Percentiles rank a stretch among this genome's conserved stretches.
phyloP scores from a whole-genome alignment of 1,284 basidiomycete genomes.

The Moesziomyces parantarcticus region DNA sequence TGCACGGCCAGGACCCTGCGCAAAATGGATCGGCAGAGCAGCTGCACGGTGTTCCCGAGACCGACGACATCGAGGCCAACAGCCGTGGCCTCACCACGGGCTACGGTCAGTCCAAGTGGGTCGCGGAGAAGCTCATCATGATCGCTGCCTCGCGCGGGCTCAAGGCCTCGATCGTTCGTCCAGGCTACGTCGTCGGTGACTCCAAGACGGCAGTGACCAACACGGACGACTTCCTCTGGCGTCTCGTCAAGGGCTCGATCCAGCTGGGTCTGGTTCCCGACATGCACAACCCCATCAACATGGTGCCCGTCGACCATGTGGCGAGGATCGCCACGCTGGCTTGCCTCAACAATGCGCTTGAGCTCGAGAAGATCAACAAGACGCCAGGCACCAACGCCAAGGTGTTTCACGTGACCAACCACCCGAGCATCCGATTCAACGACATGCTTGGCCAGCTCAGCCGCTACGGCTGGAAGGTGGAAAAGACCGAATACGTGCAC shows the following conservation, averaged over 20 bases:
- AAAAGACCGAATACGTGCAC: slow-evolving; percentile 85
- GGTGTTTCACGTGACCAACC: slow-evolving; percentile 89
- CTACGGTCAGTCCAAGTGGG: slow-evolving; percentile 99
- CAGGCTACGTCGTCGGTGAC: slow-evolving; percentile 96
- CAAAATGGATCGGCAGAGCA: slow-evolving; percentile 18
- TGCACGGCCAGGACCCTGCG: slow-evolving; percentile 41
- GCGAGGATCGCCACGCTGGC: slow-evolving; percentile 78
- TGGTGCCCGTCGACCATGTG: slow-evolving; percentile 98
- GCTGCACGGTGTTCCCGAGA: slow-evolving; percentile 80
- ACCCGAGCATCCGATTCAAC: slow-evolving; percentile 90
- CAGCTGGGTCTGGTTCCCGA: slow-evolving; percentile 95
- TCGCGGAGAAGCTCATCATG: slow-evolving; percentile 91
- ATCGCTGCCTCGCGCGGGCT: slow-evolving; percentile 89
- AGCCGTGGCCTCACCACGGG: slow-evolving; percentile 82
- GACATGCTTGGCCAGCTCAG: slow-evolving; percentile 80
- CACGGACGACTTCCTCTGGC: slow-evolving; percentile 99
- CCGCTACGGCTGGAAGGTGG: slow-evolving; percentile 83
- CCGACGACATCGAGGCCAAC: slow-evolving; percentile 90
- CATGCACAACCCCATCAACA: slow-evolving; percentile 98
- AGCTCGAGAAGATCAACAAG: slow-evolving; percentile 66
- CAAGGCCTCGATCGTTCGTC: slow-evolving; percentile 87
- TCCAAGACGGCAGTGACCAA: slow-evolving; percentile 85
- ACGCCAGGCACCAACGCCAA: slow-evolving; percentile 73
- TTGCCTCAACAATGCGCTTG: slow-evolving; percentile 42
- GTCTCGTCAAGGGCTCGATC: slow-evolving; percentile 95